phyloP scores from a whole-genome alignment of 2,329 filamentous ascomycete species.

The Furcasterigmium furcatum region DNA sequence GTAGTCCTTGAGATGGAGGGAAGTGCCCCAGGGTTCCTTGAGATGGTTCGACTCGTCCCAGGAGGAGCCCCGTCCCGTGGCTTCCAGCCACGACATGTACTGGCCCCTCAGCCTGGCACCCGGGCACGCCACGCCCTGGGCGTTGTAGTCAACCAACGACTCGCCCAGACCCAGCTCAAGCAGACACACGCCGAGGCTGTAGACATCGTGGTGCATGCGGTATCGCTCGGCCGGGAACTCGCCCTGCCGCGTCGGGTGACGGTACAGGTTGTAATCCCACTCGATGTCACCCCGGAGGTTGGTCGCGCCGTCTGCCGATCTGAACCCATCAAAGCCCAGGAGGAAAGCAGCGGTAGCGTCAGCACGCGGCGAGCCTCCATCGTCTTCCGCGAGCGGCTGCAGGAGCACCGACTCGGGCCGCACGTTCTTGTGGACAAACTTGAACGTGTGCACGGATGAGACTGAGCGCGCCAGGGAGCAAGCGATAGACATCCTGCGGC shows the following conservation, averaged over 20 bases:
- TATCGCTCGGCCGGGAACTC: constrained; percentile 31
- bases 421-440: constrained; percentile 44
- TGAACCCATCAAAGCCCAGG: constrained; percentile 40
- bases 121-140: neutral
- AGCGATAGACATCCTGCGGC: constrained; percentile 18
- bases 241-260: constrained; percentile 45
- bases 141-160: constrained; percentile 21
- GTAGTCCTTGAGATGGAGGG: neutral
- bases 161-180: constrained; percentile 49
- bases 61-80: neutral
- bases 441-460: constrained; percentile 27
- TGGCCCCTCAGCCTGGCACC: neutral
- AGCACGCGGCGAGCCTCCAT: too few species aligned
- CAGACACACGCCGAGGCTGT: constrained; percentile 50
- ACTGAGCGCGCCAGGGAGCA: constrained; percentile 26
- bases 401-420: constrained; percentile 36
- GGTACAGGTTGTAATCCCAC: constrained; percentile 45
- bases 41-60: neutral
- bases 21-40: neutral
- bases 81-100: neutral
- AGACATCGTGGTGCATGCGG: constrained; percentile 53
- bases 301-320: constrained; percentile 26
- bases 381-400: constrained; percentile 14
- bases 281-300: constrained; percentile 26
- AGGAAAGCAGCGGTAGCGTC: constrained; percentile 28